phyloP scores from a whole-genome alignment of 306 rosid species.

The Trichosanthes truncata region DNA sequence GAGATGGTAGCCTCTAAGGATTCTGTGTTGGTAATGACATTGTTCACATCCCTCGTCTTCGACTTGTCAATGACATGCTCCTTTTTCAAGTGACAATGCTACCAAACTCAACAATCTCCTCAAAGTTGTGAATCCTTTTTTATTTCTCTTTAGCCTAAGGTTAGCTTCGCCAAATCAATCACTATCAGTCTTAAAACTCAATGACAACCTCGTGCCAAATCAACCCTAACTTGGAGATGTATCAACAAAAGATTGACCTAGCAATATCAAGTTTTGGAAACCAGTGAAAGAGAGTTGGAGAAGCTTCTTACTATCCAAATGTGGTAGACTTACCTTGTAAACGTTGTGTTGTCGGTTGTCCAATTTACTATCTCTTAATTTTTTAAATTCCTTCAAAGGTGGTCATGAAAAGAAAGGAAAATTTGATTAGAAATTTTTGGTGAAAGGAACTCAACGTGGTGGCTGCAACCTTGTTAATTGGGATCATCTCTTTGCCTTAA shows the following conservation, averaged over 20 bases:
- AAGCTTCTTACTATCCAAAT: background rate
- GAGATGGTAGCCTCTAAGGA: background rate
- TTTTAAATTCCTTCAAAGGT: background rate
- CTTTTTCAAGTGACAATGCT: background rate
- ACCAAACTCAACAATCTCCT: background rate
- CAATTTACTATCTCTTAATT: background rate
- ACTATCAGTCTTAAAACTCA: background rate
- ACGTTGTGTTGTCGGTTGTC: background rate
- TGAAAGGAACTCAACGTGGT: background rate
- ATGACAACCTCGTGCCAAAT: background rate
- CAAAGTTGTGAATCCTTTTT: background rate
- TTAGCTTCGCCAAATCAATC: background rate
- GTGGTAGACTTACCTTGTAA: background rate
- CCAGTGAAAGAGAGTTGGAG: background rate
- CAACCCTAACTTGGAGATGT: background rate
- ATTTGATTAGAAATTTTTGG: too few relatives aligned
- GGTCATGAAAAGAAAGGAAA: background rate
- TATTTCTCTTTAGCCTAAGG: background rate
- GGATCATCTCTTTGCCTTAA: background rate
- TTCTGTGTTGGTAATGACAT: background rate
- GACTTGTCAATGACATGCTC: background rate
- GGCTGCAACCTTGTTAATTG: background rate
- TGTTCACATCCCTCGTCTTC: background rate
- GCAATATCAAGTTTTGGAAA: background rate
- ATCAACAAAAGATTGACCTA: background rate